A percentile compares a stretch with the other conserved stretches of the same genome.
phyloP scores from a whole-genome alignment of 495 filamentous ascomycete genomes.

The Annulohypoxylon maeteangense region DNA sequence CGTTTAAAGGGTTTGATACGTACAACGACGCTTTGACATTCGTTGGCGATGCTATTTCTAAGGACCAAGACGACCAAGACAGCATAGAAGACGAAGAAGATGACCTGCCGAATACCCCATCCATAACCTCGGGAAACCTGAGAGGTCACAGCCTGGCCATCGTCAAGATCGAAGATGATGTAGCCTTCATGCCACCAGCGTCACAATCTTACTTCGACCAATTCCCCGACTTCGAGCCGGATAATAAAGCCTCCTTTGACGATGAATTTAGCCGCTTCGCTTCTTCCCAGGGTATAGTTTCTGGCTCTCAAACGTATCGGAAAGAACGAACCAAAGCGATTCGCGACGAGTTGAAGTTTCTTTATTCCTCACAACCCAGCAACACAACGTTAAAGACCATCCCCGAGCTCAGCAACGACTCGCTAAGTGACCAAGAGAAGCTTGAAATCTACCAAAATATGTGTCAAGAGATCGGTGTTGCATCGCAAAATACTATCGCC shows the following conservation, averaged over 20 bases:
- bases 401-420: conserved; percentile 19
- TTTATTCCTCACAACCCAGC: conserved; percentile 45
- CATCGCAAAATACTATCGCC: conserved; percentile 21
- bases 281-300: conserved; percentile 49
- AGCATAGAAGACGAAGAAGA: background rate
- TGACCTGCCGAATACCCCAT: background rate
- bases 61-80: conserved; percentile 1
- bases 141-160: background rate
- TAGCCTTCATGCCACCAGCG: conserved; percentile 23
- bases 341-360: conserved; percentile 46
- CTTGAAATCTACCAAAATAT: conserved; percentile 47
- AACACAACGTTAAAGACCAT: conserved; percentile 1
- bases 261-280: conserved; percentile 51
- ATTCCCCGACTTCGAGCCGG: conserved; percentile 46
- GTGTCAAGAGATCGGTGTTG: conserved; percentile 42
- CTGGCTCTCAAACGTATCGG: conserved; percentile 48
- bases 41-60: conserved; percentile 15
- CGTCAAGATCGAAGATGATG: conserved; percentile 14
- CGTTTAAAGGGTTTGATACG: conserved; percentile 34
- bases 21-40: conserved; percentile 32
- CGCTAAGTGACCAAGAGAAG: conserved; percentile 12
- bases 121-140: background rate
- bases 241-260: conserved; percentile 47
- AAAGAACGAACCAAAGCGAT: conserved; percentile 49
- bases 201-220: conserved; percentile 53